These are phyloP conservation scores for Podochytrium sp. DNA, from an alignment of 192 early-diverging fungal species.

Conservation along the genomic window DNA sequence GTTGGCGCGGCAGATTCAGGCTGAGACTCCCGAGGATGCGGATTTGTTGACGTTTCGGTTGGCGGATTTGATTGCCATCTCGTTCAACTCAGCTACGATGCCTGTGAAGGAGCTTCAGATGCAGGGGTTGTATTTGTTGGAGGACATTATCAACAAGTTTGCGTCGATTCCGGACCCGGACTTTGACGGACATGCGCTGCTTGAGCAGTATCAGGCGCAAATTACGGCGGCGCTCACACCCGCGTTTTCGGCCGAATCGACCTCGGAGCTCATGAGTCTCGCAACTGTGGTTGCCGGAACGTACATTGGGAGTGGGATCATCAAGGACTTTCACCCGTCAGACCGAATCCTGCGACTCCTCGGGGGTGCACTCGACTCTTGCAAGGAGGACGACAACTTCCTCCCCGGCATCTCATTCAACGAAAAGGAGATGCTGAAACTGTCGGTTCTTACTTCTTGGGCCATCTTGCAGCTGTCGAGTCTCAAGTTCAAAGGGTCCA, in stretches of 20 bases:
- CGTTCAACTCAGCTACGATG: slow-evolving; percentile 85
- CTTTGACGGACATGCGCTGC: slow-evolving; percentile 74
- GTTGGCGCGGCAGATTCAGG: slow-evolving; percentile 57
- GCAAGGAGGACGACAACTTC: slow-evolving; percentile 56
- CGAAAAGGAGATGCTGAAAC: slow-evolving; percentile 75
- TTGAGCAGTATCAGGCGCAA: slow-evolving; percentile 93
- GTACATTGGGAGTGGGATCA: slow-evolving; percentile 88
- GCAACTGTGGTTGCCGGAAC: slow-evolving; percentile 81
- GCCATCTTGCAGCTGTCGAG: slow-evolving; percentile 75
- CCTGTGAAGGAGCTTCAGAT: slow-evolving; percentile 73
- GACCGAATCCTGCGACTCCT: slow-evolving; percentile 74
- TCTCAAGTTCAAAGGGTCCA: slow-evolving; percentile 62
- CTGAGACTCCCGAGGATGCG: slow-evolving; percentile 32
- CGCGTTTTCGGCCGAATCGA: slow-evolving; percentile 74
- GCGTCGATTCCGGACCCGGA: slow-evolving; percentile 84
- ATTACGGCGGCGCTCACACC: slow-evolving; percentile 91
- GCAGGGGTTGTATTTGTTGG: slow-evolving; percentile 79
- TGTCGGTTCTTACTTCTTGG: slow-evolving; percentile 81
- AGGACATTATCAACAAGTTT: slow-evolving; percentile 79
- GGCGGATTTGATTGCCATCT: slow-evolving; percentile 86
- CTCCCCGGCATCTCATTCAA: slow-evolving; percentile 61
- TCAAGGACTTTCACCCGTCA: slow-evolving; percentile 74
- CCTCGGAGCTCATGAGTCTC: slow-evolving; percentile 73
- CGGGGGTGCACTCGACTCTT: slow-evolving; percentile 70
- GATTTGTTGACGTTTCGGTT: slow-evolving; percentile 80